phyloP scores from a whole-genome alignment of 2,329 filamentous ascomycete species.

The Verticillium longisporum region DNA sequence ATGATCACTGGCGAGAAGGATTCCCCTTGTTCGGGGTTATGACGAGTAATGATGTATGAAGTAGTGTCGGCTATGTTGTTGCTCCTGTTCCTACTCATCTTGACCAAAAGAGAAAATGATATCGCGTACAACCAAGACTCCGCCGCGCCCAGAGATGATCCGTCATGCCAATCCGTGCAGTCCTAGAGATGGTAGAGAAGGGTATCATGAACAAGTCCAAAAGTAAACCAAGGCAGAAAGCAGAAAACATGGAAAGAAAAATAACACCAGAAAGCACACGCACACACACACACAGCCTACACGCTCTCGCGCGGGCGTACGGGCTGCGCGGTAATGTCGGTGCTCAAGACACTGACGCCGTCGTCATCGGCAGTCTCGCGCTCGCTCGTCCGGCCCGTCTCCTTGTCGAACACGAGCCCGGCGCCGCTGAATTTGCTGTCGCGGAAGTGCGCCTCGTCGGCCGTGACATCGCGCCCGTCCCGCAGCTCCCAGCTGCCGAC shows the following conservation, averaged over 20 bases:
- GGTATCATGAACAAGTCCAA: slow-evolving; percentile 10
- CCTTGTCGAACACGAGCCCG: slow-evolving; percentile 17
- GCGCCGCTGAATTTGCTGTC: slow-evolving; percentile 7
- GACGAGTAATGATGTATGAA: background rate
- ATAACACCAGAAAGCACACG: no score
- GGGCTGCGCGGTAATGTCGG: slow-evolving; percentile 15
- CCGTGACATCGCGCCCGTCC: slow-evolving; percentile 8
- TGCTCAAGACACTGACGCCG: slow-evolving; percentile 26
- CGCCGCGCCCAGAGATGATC: background rate
- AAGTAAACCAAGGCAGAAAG: no score
- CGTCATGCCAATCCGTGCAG: background rate
- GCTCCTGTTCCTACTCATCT: background rate
- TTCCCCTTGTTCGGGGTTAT: no score
- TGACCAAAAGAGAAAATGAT: background rate
- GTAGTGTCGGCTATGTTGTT: background rate
- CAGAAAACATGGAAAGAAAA: no score
- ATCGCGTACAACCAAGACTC: background rate
- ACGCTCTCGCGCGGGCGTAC: slow-evolving; percentile 32
- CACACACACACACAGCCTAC: no score
- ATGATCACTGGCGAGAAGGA: no score
- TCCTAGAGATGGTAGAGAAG: slow-evolving; percentile 2
- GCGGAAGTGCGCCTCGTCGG: background rate
- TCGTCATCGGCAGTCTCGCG: slow-evolving; percentile 23
- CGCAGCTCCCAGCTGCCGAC: slow-evolving; percentile 44
- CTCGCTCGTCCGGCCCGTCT: slow-evolving; percentile 3